Conservation (phyloP, 2,329 filamentous ascomycete species). For the Immersiporthe knoxdaviesiana region DNA sequence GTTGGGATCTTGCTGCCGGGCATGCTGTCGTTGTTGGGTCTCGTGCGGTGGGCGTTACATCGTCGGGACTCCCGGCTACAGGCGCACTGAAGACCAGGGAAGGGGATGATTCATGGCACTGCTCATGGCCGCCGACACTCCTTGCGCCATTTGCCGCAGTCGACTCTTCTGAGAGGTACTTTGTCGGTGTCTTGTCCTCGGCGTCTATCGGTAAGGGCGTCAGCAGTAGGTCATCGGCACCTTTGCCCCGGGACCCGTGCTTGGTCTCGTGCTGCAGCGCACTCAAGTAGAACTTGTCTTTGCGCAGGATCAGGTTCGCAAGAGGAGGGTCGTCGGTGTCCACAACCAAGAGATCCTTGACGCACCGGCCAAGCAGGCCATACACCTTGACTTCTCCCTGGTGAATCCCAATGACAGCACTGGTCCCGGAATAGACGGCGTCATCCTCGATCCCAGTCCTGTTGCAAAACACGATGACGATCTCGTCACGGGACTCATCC, state of each 20-base stretch:
- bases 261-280: slow-evolving; percentile 1
- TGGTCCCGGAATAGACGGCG: slow-evolving; percentile 65
- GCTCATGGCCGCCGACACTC: not conserved
- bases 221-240: not conserved
- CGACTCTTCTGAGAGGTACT: not conserved
- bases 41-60: slow-evolving; percentile 41
- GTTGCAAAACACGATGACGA: slow-evolving; percentile 66
- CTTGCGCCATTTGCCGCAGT: not conserved
- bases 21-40: slow-evolving; percentile 42
- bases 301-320: slow-evolving; percentile 41
- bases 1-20: slow-evolving; percentile 36
- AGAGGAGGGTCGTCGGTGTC: slow-evolving; percentile 49
- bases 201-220: not conserved
- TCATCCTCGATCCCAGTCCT: slow-evolving; percentile 62
- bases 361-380: slow-evolving; percentile 63
- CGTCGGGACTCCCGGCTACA: slow-evolving; percentile 15
- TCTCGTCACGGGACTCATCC: slow-evolving; percentile 49
- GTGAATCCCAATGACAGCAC: slow-evolving; percentile 62
- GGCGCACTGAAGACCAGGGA: not conserved
- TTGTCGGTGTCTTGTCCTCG: slow-evolving; percentile 1
- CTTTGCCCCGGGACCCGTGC: not conserved
- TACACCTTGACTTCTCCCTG: slow-evolving; percentile 61
- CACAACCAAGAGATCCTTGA: slow-evolving; percentile 62
- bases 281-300: not conserved
- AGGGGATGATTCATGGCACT: not conserved